Evolutionary conservation across 768 basidiomycete genomes (phyloP).

Genomic region (Neoboletus subvelutipes): DNA sequence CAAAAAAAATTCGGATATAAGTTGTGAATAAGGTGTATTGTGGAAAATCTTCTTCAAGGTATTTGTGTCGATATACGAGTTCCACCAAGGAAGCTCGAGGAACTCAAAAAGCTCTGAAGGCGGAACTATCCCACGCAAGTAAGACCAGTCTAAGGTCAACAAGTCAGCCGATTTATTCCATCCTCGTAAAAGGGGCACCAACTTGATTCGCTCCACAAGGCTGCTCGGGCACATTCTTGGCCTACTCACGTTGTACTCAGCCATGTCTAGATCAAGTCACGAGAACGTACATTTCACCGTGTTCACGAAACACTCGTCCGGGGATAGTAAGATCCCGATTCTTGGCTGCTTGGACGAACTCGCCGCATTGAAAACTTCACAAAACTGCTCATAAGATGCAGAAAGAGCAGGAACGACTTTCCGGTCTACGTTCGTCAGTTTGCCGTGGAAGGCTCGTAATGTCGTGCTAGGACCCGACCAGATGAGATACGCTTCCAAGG

Average conservation of each 20-base stretch:
- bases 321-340: background rate
- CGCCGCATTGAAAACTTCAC: background rate
- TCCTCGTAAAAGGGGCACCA: background rate
- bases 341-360: background rate
- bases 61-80: slow-evolving; percentile 2
- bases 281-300: slow-evolving; percentile 9
- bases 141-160: slow-evolving; percentile 12
- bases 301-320: background rate
- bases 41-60: slow-evolving; percentile 7
- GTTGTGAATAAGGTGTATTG: slow-evolving; percentile 3
- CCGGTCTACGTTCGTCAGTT: slow-evolving; percentile 5
- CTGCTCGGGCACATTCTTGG: background rate
- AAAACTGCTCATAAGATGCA: slow-evolving; percentile 13
- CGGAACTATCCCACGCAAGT: slow-evolving; percentile 13
- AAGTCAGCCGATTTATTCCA: background rate
- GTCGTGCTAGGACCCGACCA: slow-evolving; percentile 13
- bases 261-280: background rate
- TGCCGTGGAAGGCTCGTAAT: slow-evolving; percentile 12
- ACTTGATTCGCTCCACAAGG: slow-evolving; percentile 16
- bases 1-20: slow-evolving; percentile 5
- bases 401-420: slow-evolving; percentile 7
- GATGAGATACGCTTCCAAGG: slow-evolving; percentile 10
- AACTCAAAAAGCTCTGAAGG: slow-evolving; percentile 13
- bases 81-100: slow-evolving; percentile 19
- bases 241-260: slow-evolving; percentile 2